Percentiles rank a stretch among this genome's conserved stretches.
phyloP scores from a whole-genome alignment of 164 flowering plant genomes.

The Sextonia rubra region DNA sequence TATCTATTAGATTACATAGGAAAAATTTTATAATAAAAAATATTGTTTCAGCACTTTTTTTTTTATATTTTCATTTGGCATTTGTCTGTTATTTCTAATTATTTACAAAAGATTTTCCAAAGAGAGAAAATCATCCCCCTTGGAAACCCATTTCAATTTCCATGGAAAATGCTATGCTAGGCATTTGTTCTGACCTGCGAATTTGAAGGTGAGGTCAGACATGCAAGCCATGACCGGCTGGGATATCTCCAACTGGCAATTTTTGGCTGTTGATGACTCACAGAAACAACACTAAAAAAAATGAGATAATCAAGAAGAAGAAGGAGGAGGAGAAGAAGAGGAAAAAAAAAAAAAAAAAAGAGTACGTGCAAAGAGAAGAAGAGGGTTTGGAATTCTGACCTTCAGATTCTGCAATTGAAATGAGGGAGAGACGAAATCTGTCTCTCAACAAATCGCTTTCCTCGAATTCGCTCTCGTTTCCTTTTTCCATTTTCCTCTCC shows the following conservation, averaged over 20 bases:
- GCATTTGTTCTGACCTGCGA: slow-evolving; percentile 33
- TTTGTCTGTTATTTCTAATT: too few relatives aligned
- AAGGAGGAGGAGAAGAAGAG: background rate
- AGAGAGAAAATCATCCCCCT: too few relatives aligned
- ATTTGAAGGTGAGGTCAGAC: slow-evolving; percentile 76
- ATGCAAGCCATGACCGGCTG: slow-evolving; percentile 59
- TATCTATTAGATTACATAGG: too few relatives aligned
- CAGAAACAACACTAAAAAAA: background rate
- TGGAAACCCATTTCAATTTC: too few relatives aligned
- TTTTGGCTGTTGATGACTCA: slow-evolving; percentile 42
- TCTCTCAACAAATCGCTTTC: slow-evolving; percentile 53
- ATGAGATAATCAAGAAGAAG: background rate
- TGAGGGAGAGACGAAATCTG: slow-evolving; percentile 64
- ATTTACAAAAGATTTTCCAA: too few relatives aligned
- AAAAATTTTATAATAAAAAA: too few relatives aligned
- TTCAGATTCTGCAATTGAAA: slow-evolving; percentile 68
- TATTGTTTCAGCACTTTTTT: too few relatives aligned
- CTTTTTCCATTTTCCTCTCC: background rate
- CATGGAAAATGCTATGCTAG: background rate
- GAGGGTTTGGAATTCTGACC: slow-evolving; percentile 32
- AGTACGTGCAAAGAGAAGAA: slow-evolving; percentile 1
- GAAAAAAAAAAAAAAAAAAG: too few relatives aligned
- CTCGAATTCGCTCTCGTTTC: slow-evolving; percentile 23
- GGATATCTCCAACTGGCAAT: slow-evolving; percentile 59
- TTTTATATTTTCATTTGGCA: too few relatives aligned